Evolutionary conservation across 2,329 filamentous ascomycete species (phyloP).

Genomic region (Beauveria medogensis): DNA sequence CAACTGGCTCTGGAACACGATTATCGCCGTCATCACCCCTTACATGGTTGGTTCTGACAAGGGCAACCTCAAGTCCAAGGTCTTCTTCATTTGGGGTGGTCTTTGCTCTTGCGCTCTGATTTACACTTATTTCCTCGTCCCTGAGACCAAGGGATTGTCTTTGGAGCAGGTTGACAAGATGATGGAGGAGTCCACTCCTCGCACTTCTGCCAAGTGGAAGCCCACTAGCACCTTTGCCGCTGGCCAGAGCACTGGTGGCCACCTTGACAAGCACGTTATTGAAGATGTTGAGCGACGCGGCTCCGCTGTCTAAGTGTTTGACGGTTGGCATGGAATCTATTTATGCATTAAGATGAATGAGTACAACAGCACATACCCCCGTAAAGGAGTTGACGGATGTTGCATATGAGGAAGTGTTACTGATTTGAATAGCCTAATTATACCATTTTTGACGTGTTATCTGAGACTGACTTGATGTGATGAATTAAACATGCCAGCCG

Average conservation of each 20-base stretch:
- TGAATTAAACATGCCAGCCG: background rate
- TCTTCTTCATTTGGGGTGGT: slow-evolving; percentile 70
- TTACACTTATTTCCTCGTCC: slow-evolving; percentile 67
- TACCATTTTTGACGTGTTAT: background rate
- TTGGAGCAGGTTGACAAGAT: slow-evolving; percentile 79
- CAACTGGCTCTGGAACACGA: slow-evolving; percentile 89
- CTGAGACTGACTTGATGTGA: background rate
- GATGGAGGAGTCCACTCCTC: slow-evolving; percentile 77
- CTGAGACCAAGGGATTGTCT: slow-evolving; percentile 67
- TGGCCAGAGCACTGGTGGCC: slow-evolving; percentile 32
- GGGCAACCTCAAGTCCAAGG: slow-evolving; percentile 59
- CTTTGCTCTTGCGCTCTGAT: slow-evolving; percentile 52
- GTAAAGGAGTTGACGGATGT: background rate
- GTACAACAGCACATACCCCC: slow-evolving; percentile 6
- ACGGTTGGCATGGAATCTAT: background rate
- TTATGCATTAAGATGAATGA: slow-evolving; percentile 8
- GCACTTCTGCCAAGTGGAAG: slow-evolving; percentile 69
- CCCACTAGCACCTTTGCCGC: slow-evolving; percentile 61
- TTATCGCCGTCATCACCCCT: slow-evolving; percentile 61
- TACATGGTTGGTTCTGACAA: slow-evolving; percentile 57
- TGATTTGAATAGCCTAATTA: background rate
- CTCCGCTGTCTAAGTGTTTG: slow-evolving; percentile 22
- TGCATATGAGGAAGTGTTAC: background rate
- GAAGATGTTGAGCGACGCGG: slow-evolving; percentile 23
- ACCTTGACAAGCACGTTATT: slow-evolving; percentile 23